Percentiles rank a stretch among this genome's conserved stretches.
phyloP scores from a whole-genome alignment of 2,329 filamentous ascomycete species.

The Pseudocercospora vitis region DNA sequence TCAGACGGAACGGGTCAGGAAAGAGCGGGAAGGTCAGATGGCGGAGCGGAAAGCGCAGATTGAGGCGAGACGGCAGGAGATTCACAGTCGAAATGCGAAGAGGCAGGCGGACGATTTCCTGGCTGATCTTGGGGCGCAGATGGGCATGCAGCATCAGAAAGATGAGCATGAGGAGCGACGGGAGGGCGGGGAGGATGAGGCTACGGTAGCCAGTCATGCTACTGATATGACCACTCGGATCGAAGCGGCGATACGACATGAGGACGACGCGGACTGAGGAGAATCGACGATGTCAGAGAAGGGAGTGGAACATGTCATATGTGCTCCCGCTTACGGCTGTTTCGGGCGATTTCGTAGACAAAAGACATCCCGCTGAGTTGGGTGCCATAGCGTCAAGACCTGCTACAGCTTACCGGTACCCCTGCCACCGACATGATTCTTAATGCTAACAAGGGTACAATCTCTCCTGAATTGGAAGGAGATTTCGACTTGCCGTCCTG shows the following conservation, averaged over 20 bases:
- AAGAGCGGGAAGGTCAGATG: slow-evolving; percentile 54
- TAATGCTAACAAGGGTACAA: too few species aligned
- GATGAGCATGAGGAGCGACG: background rate
- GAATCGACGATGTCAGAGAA: too few species aligned
- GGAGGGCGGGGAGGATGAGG: background rate
- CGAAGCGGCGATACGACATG: slow-evolving; percentile 19
- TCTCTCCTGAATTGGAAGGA: too few species aligned
- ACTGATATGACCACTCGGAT: slow-evolving; percentile 16
- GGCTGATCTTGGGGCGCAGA: slow-evolving; percentile 52
- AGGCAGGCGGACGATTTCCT: slow-evolving; percentile 73
- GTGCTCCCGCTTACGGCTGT: too few species aligned
- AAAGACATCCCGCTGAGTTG: too few species aligned
- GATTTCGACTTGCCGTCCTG: too few species aligned
- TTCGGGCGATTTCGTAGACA: too few species aligned
- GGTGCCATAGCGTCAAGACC: too few species aligned
- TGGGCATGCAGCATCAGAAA: slow-evolving; percentile 18
- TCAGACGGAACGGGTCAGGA: slow-evolving; percentile 66
- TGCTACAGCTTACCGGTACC: too few species aligned
- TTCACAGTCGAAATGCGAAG: slow-evolving; percentile 42
- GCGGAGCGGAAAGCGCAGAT: slow-evolving; percentile 58
- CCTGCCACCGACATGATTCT: too few species aligned
- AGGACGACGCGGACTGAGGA: slow-evolving; percentile 4
- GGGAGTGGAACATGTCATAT: too few species aligned
- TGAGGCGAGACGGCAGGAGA: slow-evolving; percentile 28
- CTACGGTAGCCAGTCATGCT: background rate